These are phyloP conservation scores for Lunasporangiospora selenospora DNA, from an alignment of 192 early-diverging fungal genomes.

Conservation along the genomic window DNA sequence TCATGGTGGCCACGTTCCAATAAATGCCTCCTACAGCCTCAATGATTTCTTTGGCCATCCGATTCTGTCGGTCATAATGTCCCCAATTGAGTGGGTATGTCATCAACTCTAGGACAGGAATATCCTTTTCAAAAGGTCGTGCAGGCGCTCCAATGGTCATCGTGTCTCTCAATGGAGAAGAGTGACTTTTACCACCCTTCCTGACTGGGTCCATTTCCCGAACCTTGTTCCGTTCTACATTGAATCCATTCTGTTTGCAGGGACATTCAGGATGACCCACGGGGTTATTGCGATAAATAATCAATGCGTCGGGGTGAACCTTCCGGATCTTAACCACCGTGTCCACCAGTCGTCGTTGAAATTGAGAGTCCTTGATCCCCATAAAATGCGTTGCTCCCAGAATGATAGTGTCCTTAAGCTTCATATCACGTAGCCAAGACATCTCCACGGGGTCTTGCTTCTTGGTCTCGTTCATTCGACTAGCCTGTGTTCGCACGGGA, in stretches of 20 bases:
- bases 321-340: slow-evolving; percentile 46
- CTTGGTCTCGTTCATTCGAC: slow-evolving; percentile 27
- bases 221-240: not conserved
- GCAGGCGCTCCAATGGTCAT: slow-evolving; percentile 16
- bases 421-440: slow-evolving; percentile 47
- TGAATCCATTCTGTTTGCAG: slow-evolving; percentile 27
- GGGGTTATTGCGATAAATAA: slow-evolving; percentile 57
- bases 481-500: not conserved
- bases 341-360: slow-evolving; percentile 36
- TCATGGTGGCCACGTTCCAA: slow-evolving; percentile 41
- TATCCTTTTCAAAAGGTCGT: slow-evolving; percentile 35
- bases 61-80: slow-evolving; percentile 43
- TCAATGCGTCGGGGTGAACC: slow-evolving; percentile 42
- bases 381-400: slow-evolving; percentile 51
- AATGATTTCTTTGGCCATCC: slow-evolving; percentile 47
- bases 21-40: slow-evolving; percentile 51
- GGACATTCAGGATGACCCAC: slow-evolving; percentile 56
- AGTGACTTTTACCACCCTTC: too few species aligned
- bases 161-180: too few species aligned
- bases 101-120: slow-evolving; percentile 39
- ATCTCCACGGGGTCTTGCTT: slow-evolving; percentile 50
- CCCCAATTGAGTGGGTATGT: slow-evolving; percentile 52
- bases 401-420: slow-evolving; percentile 50
- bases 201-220: not conserved
- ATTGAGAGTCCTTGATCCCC: slow-evolving; percentile 44